Base-by-base conservation (phyloP, 2,329 filamentous ascomycete species). In the Monosporascus sp. region DNA sequence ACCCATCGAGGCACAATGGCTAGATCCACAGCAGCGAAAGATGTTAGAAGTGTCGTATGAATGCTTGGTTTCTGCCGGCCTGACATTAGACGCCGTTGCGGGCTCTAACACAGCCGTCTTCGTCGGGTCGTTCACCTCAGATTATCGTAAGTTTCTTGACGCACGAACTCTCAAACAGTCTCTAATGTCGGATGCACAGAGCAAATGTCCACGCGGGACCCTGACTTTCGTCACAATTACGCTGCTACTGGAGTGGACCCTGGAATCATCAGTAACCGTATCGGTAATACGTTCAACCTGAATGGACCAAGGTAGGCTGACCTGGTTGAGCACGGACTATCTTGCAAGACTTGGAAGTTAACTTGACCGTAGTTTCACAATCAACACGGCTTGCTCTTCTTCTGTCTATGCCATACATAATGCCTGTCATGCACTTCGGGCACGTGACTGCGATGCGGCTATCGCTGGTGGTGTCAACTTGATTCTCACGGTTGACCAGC, bases 21-120 rank as follows among this genome's bases (percentile, higher is more conserved):
- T 75, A 54, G 74, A 77, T 47, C 74, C 74, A 0, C 72, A 75
- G 55, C 71, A 74, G 53, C 63, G 73, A 1, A 65, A 68, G 53
- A 58, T 72, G 17, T 64, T 74, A 5, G 71, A 76, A 49, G 67
- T 72, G 0, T 64, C 65, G n/a, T 75, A 70, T 48, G 73, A 76
- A 50, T 68, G 71, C 1, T 57, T 82, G 3, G 71, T 70, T 43
- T 61, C 61, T 3, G 69, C 67, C 1, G 72, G 73, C 15, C 41
- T 71, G 1, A 56, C 64, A 1, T 52, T 70, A n/a, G 58, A 68
- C 1, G 41, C 60, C 1, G 48, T 70, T 15, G 35, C 55, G 7
- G 66, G 66, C 3, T 60, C 61, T 6, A 60, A 61, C 8, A 69
- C 62, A 6, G 68, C 57, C n/a, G 68, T 64, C 38, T 65, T 61